Conservation (phyloP, 164 flowering plant species). For the Magnolia changhungtana region DNA sequence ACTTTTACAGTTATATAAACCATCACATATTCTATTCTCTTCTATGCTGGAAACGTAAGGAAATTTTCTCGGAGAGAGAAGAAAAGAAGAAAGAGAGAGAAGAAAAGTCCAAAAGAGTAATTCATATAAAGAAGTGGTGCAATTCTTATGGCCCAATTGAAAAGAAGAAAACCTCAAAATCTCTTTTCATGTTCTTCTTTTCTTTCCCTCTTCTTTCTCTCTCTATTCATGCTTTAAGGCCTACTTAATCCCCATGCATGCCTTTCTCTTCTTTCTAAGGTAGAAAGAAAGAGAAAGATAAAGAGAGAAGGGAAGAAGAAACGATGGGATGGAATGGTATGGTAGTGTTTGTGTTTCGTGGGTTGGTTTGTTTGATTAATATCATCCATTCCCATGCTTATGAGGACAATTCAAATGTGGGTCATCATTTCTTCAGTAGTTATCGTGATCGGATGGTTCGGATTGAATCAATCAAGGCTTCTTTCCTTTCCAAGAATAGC, state of each 20-base stretch:
- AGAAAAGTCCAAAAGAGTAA: background rate
- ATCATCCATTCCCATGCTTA: constrained; percentile 12
- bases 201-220: background rate
- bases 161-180: background rate
- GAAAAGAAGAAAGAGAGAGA: background rate
- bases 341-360: constrained; percentile 1
- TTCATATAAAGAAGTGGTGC: background rate
- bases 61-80: background rate
- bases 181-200: background rate
- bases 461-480: constrained; percentile 29
- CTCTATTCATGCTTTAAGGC: background rate
- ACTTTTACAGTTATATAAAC: background rate
- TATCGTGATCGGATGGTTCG: constrained; percentile 19
- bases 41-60: background rate
- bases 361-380: constrained; percentile 14
- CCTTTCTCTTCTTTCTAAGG: background rate
- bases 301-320: background rate
- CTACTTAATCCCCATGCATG: background rate
- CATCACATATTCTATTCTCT: background rate
- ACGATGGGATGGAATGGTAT: constrained; percentile 13
- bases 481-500: constrained; percentile 18
- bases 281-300: background rate
- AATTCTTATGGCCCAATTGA: background rate
- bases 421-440: background rate
- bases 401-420: constrained; percentile 17